Conservation (phyloP, 164 flowering plant species). For the Tetrastigma voinierianum region DNA sequence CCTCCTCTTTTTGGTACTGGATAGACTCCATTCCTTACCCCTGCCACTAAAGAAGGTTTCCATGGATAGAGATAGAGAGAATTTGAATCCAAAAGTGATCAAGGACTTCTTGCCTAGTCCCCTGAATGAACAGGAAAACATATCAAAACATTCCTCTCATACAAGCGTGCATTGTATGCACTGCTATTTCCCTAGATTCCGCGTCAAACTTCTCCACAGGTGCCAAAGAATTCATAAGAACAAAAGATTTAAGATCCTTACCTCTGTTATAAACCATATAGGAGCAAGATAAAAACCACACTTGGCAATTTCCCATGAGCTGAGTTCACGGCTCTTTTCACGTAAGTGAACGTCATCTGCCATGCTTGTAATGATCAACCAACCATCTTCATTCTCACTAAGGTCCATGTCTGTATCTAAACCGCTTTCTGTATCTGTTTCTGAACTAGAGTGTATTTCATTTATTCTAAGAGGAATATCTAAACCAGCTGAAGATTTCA, state of each 20-base stretch:
- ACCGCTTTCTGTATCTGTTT: constrained; percentile 25
- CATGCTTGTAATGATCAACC: constrained; percentile 23
- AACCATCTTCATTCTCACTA: constrained; percentile 40
- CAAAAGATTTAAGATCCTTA: constrained; percentile 11
- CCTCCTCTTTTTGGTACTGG: too few relatives aligned
- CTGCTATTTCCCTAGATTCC: neutral
- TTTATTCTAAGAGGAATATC: constrained; percentile 39
- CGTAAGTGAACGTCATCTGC: constrained; percentile 25
- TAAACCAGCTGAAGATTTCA: constrained; percentile 25
- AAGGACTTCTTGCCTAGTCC: too few relatives aligned
- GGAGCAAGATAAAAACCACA: constrained; percentile 54
- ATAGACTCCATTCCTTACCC: too few relatives aligned
- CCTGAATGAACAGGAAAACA: too few relatives aligned
- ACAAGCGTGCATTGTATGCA: too few relatives aligned
- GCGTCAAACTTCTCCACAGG: neutral
- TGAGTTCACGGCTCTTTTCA: constrained; percentile 14
- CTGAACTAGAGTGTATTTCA: constrained; percentile 24
- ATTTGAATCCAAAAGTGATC: too few relatives aligned
- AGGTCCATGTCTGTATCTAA: constrained; percentile 30
- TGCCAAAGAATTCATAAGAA: neutral
- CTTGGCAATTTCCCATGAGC: constrained; percentile 48
- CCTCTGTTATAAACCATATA: constrained; percentile 63
- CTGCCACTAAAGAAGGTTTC: too few relatives aligned
- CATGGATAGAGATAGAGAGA: too few relatives aligned
- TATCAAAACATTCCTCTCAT: too few relatives aligned